Base-by-base conservation (phyloP, 345 rosid genomes). In the Salix brachista region DNA sequence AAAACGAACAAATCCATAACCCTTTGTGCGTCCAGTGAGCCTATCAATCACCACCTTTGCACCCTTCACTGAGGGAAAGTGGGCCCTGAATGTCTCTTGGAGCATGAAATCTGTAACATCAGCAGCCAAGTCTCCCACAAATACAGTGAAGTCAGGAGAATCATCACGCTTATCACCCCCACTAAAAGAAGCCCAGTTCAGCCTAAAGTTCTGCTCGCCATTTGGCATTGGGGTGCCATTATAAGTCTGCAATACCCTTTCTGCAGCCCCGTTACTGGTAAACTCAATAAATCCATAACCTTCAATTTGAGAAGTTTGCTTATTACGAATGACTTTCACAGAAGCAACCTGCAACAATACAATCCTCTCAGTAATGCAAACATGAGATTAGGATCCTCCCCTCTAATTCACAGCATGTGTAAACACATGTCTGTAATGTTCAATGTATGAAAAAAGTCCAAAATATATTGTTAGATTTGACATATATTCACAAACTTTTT, bases 41-140 rank as follows among this genome's bases (percentile, higher is more conserved):
- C 96, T 90, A 81, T 95, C 99, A 75, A 92, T 90, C 42, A 95
- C 99, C 79, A 95, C 97, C 81, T 95, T 95, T 0, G 97, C 97
- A 70, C 97, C 92, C 72, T 90, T 95, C 52, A 89, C 88, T 2
- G 96, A 88, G 23, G 93, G 85, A 85, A 81, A 95, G 70, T 84
- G 88, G 4, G 82, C 87, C 78, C 89, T 89, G 71, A 93, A 95
- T 18, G 91, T 95, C 87, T 93, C 97, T 79, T 93, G 97, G 17
- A 95, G 87, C 80, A 84, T 81, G 77, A 91, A 91, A 73, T 95
- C 98, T 0, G 97, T 90, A 78, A 95, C 99, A 83, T 95, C 99
- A 75, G 99, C 90, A 28, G 98, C 97, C 78, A 95, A 80, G 75
- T 95, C 99, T 73, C 99, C 99, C 11, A 95, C 97, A 76, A 95